These are phyloP conservation scores for Crithidia expoeki DNA, from an alignment of 208 protist genomes.

Conservation along the genomic window DNA sequence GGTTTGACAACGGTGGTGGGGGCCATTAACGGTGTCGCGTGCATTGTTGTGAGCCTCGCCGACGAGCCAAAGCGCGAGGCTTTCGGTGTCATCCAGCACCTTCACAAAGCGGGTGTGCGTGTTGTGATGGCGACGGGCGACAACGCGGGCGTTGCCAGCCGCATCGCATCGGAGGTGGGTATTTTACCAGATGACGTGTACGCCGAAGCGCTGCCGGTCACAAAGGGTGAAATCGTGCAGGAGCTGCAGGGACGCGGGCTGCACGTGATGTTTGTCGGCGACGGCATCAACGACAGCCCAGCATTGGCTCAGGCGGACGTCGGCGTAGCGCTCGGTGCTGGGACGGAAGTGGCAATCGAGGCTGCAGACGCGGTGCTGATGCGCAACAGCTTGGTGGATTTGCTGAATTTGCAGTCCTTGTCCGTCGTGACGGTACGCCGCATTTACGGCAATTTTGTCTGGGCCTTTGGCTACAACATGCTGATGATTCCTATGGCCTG, in stretches of 20 bases:
- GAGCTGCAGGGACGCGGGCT: conserved; percentile 58
- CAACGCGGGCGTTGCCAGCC: conserved; percentile 58
- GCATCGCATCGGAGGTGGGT: conserved; percentile 72
- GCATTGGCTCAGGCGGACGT: conserved; percentile 87
- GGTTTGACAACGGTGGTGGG: conserved; percentile 81
- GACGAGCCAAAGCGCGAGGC: conserved; percentile 93
- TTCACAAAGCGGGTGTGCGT: conserved; percentile 55
- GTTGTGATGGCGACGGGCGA: conserved; percentile 90
- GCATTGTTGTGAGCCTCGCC: conserved; percentile 63
- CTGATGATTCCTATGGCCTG: conserved; percentile 87
- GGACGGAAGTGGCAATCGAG: conserved; percentile 85
- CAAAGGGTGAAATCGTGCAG: conserved; percentile 85
- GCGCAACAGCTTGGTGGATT: conserved; percentile 71
- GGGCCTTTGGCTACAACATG: conserved; percentile 90
- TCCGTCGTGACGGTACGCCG: conserved; percentile 66
- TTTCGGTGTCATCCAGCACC: conserved; percentile 53
- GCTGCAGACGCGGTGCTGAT: conserved; percentile 86
- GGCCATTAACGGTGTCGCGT: conserved; percentile 61
- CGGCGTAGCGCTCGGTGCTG: conserved; percentile 86
- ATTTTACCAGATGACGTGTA: conserved; percentile 71
- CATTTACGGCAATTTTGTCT: conserved; percentile 91
- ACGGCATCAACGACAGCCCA: conserved; percentile 92
- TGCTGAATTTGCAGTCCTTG: conserved; percentile 69
- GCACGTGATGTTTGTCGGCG: conserved; percentile 85
- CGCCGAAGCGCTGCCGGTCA: conserved; percentile 79